Evolutionary conservation across 1,284 basidiomycete genomes (phyloP).

Genomic region (Moesziomyces sp.): DNA sequence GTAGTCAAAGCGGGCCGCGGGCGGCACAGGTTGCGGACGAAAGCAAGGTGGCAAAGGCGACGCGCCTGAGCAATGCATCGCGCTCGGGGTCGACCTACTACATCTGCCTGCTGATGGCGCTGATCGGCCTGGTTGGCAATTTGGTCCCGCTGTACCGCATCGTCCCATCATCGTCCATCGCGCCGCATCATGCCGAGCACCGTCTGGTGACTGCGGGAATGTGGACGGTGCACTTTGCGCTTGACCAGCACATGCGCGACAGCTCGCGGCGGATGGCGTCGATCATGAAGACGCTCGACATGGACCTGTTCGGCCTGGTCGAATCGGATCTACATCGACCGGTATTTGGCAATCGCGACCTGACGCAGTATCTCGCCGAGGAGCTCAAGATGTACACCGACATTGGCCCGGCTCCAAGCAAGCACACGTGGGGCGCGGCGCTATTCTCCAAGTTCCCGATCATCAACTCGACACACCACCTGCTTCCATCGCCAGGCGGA

Average conservation of each 20-base stretch:
- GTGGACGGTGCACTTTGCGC: slow-evolving; percentile 75
- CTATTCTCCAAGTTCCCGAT: slow-evolving; percentile 78
- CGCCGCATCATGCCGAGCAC: slow-evolving; percentile 77
- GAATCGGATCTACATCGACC: slow-evolving; percentile 87
- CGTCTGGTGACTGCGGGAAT: slow-evolving; percentile 86
- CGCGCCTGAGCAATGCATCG: not conserved
- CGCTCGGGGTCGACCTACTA: slow-evolving; percentile 35
- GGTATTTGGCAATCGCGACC: slow-evolving; percentile 87
- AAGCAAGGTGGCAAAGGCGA: slow-evolving; percentile 19
- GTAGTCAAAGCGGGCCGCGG: not conserved
- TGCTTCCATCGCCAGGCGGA: slow-evolving; percentile 81
- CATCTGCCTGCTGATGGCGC: slow-evolving; percentile 42
- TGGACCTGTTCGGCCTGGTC: slow-evolving; percentile 72
- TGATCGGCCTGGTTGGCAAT: slow-evolving; percentile 35
- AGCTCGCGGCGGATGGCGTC: slow-evolving; percentile 76
- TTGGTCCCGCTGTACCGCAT: slow-evolving; percentile 70
- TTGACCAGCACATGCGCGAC: slow-evolving; percentile 64
- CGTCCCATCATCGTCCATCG: slow-evolving; percentile 72
- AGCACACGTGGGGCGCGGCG: slow-evolving; percentile 81
- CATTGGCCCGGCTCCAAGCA: slow-evolving; percentile 85
- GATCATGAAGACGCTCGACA: slow-evolving; percentile 71
- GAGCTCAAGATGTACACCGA: slow-evolving; percentile 80
- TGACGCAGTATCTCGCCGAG: slow-evolving; percentile 63
- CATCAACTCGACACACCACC: slow-evolving; percentile 85
- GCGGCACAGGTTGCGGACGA: not conserved